These are phyloP conservation scores for Styphnolobium japonicum DNA, from an alignment of 306 rosid genomes.

Conservation along the genomic window DNA sequence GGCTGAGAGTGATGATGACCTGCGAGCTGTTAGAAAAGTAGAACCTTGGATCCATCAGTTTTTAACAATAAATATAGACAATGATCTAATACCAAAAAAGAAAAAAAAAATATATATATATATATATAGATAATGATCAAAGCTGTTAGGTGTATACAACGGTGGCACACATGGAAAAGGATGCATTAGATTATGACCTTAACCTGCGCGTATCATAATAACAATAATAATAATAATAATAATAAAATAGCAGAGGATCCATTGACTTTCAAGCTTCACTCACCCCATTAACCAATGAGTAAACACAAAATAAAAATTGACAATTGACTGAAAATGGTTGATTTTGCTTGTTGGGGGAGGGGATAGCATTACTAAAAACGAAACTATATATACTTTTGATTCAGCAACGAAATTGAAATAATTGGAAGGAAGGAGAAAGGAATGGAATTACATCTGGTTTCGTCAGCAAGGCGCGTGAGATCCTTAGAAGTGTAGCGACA, in stretches of 20 bases:
- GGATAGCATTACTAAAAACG: too few species aligned
- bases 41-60: too few species aligned
- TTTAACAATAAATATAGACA: not conserved
- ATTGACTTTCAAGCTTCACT: not conserved
- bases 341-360: not conserved
- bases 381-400: too few species aligned
- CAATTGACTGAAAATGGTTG: not conserved
- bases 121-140: not conserved
- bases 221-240: not conserved
- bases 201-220: not conserved
- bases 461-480: conserved; percentile 41
- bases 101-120: too few species aligned
- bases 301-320: not conserved
- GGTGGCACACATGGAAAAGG: not conserved
- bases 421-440: not conserved
- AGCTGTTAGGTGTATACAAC: not conserved
- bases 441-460: conserved; percentile 55
- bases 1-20: not conserved
- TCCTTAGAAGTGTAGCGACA: conserved; percentile 12
- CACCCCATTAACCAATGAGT: not conserved
- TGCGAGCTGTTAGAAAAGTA: too few species aligned
- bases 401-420: not conserved
- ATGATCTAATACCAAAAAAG: too few species aligned
- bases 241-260: not conserved
- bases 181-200: not conserved